A percentile compares a stretch with the other conserved stretches of the same genome.
phyloP scores from a whole-genome alignment of 1,284 basidiomycete species.

The Trichosporon sp. region DNA sequence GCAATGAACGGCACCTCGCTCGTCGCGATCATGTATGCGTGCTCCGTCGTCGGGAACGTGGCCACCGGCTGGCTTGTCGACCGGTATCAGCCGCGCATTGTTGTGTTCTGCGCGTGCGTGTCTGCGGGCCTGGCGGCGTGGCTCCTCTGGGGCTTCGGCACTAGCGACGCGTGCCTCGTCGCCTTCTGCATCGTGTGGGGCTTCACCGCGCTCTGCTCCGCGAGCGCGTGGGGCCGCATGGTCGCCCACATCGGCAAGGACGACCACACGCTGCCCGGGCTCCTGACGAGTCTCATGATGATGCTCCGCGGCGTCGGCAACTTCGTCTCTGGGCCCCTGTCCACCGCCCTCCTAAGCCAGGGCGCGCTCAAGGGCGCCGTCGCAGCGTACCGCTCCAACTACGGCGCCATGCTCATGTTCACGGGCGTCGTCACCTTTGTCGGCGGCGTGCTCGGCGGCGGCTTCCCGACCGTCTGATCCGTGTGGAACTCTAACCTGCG shows the following conservation, averaged over 20 bases:
- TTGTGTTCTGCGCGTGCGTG: conserved; percentile 35
- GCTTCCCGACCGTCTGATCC: conserved; percentile 14
- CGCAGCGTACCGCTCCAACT: conserved; percentile 44
- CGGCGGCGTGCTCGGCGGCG: conserved; percentile 18
- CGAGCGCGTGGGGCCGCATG: conserved; percentile 8
- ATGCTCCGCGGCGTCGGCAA: conserved; percentile 43
- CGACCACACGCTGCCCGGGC: conserved; percentile 35
- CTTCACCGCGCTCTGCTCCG: conserved; percentile 30
- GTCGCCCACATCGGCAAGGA: conserved; percentile 22
- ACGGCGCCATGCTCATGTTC: conserved; percentile 17
- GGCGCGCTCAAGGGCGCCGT: conserved; percentile 25
- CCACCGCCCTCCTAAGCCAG: conserved; percentile 31
- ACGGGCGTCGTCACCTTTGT: conserved; percentile 27
- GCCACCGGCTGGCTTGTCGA: conserved; percentile 43
- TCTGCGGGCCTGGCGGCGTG: conserved; percentile 36
- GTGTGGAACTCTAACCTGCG: not conserved
- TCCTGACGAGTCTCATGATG: conserved; percentile 41
- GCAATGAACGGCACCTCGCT: conserved; percentile 38
- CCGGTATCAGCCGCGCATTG: conserved; percentile 28
- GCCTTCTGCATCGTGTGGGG: conserved; percentile 35
- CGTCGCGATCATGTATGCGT: conserved; percentile 45
- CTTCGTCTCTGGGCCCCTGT: conserved; percentile 42
- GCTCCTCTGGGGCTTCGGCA: conserved; percentile 48
- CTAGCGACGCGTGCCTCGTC: conserved; percentile 27
- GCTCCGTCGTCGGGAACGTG: conserved; percentile 39